Conservation (phyloP, 2,329 filamentous ascomycete species). For the Didymella pinodella region DNA sequence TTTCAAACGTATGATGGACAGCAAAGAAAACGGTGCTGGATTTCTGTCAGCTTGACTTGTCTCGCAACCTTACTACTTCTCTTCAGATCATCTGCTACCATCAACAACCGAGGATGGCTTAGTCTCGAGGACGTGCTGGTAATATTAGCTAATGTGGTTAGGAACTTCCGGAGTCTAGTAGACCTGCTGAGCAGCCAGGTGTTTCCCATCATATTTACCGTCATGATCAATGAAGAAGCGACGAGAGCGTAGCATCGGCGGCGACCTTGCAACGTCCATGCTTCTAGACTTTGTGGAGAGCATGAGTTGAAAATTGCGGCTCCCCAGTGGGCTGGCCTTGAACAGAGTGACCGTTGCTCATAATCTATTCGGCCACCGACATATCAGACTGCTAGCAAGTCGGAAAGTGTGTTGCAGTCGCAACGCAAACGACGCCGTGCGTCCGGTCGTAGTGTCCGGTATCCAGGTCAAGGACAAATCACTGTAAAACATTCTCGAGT, state of each 20-base stretch:
- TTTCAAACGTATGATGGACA: not conserved
- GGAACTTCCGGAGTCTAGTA: not conserved
- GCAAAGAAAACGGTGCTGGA: not conserved
- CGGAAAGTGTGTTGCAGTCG: too few relatives aligned
- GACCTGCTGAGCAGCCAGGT: not conserved
- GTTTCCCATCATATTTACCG: not conserved
- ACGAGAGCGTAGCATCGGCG: not conserved
- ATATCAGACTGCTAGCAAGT: too few relatives aligned
- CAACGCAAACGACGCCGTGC: too few relatives aligned
- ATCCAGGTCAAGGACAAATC: too few relatives aligned
- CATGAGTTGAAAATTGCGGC: not conserved
- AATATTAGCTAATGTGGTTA: not conserved
- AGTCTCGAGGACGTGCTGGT: not conserved
- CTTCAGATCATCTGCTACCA: not conserved
- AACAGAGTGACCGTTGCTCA: not conserved
- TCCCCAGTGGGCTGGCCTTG: too few relatives aligned
- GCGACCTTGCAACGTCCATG: constrained; percentile 16
- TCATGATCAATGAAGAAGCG: not conserved
- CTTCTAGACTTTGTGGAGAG: not conserved
- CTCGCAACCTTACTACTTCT: not conserved
- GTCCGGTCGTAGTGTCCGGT: too few relatives aligned
- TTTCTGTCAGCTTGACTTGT: not conserved
- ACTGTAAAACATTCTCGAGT: too few relatives aligned
- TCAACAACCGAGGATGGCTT: not conserved
- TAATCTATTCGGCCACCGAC: too few relatives aligned